Base-by-base conservation (phyloP, 164 flowering plant species). In the Aristolochia fimbriata region DNA sequence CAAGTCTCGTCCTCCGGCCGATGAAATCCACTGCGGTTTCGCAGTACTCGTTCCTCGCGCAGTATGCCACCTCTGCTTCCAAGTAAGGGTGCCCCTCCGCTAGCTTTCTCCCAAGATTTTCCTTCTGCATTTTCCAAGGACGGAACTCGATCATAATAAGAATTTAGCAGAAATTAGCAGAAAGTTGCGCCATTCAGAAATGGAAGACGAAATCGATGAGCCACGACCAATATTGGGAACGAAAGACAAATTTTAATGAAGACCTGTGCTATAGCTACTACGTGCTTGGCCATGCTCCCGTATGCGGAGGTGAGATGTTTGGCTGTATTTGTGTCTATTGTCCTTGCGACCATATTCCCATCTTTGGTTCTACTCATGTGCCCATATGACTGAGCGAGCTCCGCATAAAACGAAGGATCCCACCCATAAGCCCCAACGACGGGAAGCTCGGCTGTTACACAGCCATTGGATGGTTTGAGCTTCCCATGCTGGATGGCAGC, bases 201-300 rank as follows among this genome's bases (percentile, higher is more conserved):
- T n/a, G n/a, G n/a, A n/a, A n/a, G n/a, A n/a, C n/a, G n/a, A n/a
- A n/a, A n/a, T n/a, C n/a, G n/a, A n/a, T n/a, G n/a, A n/a, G n/a
- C n/a, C n/a, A n/a, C n/a, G n/a, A n/a, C n/a, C n/a, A n/a, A n/a
- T n/a, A n/a, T n/a, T n/a, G n/a, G n/a, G 61, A 56, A 31, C 37
- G 30, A 70, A 45, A 49, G 61, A 65, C 50, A 65, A 53, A 55
- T 61, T 30, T 21, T 65, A 65, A 65, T 58, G 57, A 58, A 70
- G 58, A 94, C 99, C 99, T 94, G 97, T 60, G 99, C 91, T 48
- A 94, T 88, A 31, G 79, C 59, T 62, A 96, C 97, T 25, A 94
- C 99, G 49, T 78, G 73, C 64, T 81, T 85, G 27, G 96, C 95
- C 71, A 77, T 57, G 19, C 81, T 78, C 51, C 99, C 99, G 78